Conservation (phyloP, 257 asterid species). For the Solanum medicagineum region DNA sequence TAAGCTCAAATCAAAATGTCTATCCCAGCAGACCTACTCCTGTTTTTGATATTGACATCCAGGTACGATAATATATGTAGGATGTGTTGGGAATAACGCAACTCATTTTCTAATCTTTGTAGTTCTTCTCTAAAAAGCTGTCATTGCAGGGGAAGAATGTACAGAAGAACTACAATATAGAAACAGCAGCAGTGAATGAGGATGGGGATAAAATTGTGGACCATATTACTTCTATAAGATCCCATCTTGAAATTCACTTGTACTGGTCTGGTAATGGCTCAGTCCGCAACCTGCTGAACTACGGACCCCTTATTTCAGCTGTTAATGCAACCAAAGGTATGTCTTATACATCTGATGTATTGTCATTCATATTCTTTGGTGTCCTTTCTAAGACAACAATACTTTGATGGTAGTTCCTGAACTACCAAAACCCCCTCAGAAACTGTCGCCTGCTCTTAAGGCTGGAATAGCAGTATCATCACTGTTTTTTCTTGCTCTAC, state of each 20-base stretch:
- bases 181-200: background rate
- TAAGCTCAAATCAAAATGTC: background rate
- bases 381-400: background rate
- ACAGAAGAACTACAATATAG: slow-evolving; percentile 3
- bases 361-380: background rate
- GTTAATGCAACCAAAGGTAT: slow-evolving; percentile 5
- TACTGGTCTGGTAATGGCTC: slow-evolving; percentile 12
- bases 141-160: background rate
- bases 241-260: slow-evolving; percentile 8
- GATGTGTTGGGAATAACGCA: background rate
- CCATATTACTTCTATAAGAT: background rate
- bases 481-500: background rate
- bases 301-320: slow-evolving; percentile 14
- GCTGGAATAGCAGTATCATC: background rate
- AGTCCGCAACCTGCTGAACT: background rate
- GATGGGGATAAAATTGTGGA: background rate
- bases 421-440: background rate
- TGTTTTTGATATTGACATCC: slow-evolving; percentile 5
- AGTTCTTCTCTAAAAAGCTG: background rate
- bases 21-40: no score
- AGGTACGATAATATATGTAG: background rate
- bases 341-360: background rate
- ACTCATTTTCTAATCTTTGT: background rate
- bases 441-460: background rate
- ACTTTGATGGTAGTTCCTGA: background rate